Conservation (phyloP, 2,329 filamentous ascomycete species). For the Fusarium beomiforme region DNA sequence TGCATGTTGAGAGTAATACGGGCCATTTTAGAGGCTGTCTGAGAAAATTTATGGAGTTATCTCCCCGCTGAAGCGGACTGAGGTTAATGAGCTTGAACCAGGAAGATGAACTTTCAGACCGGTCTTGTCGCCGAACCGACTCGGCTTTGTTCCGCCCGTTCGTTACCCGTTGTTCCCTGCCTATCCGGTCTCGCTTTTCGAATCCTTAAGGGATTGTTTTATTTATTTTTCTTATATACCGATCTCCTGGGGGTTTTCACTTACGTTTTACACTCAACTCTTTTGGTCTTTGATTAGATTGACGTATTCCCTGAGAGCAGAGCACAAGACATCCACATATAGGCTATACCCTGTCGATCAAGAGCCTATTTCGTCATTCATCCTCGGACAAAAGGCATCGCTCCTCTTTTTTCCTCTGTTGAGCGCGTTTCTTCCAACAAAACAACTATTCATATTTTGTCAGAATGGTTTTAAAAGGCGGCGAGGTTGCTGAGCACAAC, state of each 20-base stretch:
- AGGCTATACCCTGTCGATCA: constrained; percentile 10
- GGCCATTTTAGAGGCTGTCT: constrained; percentile 34
- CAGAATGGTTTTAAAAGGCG: constrained; percentile 59
- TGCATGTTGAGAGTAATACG: constrained; percentile 32
- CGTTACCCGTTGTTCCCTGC: not conserved
- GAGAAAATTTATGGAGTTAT: constrained; percentile 15
- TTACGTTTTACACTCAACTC: not conserved
- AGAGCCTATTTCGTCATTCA: constrained; percentile 29
- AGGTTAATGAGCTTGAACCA: not conserved
- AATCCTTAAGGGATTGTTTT: not conserved
- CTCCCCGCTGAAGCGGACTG: constrained; percentile 25
- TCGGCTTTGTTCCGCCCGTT: constrained; percentile 27
- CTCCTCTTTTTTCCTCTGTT: not conserved
- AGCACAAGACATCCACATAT: not conserved
- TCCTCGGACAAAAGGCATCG: constrained; percentile 38
- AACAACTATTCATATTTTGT: not conserved
- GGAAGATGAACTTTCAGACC: constrained; percentile 10
- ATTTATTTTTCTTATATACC: not conserved
- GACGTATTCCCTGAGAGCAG: not conserved
- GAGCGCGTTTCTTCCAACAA: not conserved
- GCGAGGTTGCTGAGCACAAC: constrained; percentile 75
- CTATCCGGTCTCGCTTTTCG: constrained; percentile 19
- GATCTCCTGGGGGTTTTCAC: not conserved
- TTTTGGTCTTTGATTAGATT: not conserved
- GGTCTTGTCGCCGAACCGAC: constrained; percentile 7